These are phyloP conservation scores for Avicennia marina DNA, from an alignment of 257 asterid species.

Conservation along the genomic window DNA sequence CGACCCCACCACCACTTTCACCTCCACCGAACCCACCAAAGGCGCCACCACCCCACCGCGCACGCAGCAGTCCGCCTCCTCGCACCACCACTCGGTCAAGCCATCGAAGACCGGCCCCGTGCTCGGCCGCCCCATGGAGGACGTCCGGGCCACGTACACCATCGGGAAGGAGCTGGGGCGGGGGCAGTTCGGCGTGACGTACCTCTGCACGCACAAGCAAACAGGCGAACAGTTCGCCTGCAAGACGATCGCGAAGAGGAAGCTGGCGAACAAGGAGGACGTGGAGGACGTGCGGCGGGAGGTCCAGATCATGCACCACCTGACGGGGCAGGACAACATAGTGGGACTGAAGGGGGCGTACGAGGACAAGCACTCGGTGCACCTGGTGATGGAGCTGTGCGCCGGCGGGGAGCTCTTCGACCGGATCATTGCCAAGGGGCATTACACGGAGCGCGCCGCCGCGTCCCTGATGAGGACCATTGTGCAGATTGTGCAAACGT, in stretches of 20 bases:
- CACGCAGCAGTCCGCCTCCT: slow-evolving; percentile 25
- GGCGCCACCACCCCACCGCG: neutral
- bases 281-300: slow-evolving; percentile 82
- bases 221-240: slow-evolving; percentile 77
- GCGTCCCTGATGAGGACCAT: slow-evolving; percentile 78
- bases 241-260: slow-evolving; percentile 85
- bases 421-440: slow-evolving; percentile 80
- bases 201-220: slow-evolving; percentile 71
- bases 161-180: slow-evolving; percentile 90
- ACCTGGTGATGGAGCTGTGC: slow-evolving; percentile 84
- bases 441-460: slow-evolving; percentile 81
- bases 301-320: slow-evolving; percentile 92
- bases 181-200: slow-evolving; percentile 86
- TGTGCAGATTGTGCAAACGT: slow-evolving; percentile 83
- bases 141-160: slow-evolving; percentile 44
- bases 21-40: neutral
- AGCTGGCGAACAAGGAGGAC: slow-evolving; percentile 76
- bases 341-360: slow-evolving; percentile 82
- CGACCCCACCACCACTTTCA: neutral
- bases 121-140: slow-evolving; percentile 86
- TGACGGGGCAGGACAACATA: slow-evolving; percentile 71
- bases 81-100: slow-evolving; percentile 25
- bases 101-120: slow-evolving; percentile 59
- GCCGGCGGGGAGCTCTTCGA: slow-evolving; percentile 97
- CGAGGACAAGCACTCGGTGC: slow-evolving; percentile 87